Evolutionary conservation across 192 early-diverging fungal genomes (phyloP).

Genomic region (Coemansia asiatica): DNA sequence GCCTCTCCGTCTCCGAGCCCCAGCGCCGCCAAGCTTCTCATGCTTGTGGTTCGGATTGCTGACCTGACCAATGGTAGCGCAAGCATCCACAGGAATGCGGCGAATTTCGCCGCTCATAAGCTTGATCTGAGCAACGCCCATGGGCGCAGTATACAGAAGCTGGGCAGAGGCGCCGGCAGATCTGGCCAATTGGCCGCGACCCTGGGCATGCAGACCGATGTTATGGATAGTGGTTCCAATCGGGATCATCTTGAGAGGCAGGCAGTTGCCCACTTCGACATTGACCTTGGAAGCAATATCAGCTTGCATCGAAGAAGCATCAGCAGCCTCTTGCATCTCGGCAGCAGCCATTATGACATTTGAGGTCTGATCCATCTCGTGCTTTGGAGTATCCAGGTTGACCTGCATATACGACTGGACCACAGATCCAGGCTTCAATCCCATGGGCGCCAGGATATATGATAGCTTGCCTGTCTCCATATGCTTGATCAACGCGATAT

Average conservation of each 20-base stretch:
- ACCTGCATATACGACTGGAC: constrained; percentile 59
- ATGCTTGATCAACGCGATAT: constrained; percentile 82
- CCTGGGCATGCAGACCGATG: constrained; percentile 76
- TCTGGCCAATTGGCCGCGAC: constrained; percentile 74
- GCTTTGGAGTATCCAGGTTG: constrained; percentile 5
- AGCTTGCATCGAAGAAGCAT: constrained; percentile 4
- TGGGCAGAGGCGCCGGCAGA: constrained; percentile 87
- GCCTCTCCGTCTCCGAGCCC: constrained; percentile 77
- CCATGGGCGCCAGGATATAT: constrained; percentile 84
- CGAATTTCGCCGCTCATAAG: constrained; percentile 86
- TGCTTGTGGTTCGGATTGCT: constrained; percentile 90
- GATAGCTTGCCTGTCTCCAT: constrained; percentile 72
- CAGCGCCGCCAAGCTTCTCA: constrained; percentile 85
- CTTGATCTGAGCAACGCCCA: constrained; percentile 81
- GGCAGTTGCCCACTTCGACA: constrained; percentile 84
- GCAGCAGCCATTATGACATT: background rate
- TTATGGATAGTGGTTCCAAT: constrained; percentile 88
- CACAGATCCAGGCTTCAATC: constrained; percentile 72
- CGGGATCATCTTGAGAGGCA: constrained; percentile 87
- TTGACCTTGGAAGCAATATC: constrained; percentile 30
- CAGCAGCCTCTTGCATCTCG: constrained; percentile 11
- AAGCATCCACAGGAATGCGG: constrained; percentile 76
- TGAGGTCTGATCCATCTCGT: constrained; percentile 7
- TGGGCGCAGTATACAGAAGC: constrained; percentile 73
- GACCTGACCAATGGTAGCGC: constrained; percentile 87